Conservation (phyloP, 176 grass and related monocot species). For the Musa beccarii region DNA sequence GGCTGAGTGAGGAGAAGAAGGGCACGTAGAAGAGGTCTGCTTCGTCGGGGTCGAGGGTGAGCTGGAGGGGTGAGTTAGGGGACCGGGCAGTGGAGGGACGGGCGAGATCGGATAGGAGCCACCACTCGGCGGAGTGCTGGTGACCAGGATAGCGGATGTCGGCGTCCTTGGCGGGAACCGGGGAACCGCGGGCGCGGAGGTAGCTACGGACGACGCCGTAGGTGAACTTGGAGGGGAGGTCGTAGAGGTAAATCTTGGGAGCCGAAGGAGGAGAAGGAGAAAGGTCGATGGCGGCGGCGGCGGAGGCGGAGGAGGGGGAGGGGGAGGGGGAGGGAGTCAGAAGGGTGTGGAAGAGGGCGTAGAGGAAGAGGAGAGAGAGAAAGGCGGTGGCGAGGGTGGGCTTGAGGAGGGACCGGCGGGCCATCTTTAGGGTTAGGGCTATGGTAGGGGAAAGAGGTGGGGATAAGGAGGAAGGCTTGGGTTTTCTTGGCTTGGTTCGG, state of each 20-base stretch:
- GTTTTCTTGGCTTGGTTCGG: neutral
- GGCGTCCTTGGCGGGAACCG: conserved; percentile 4
- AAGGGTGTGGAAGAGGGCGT: conserved; percentile 12
- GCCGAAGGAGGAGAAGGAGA: too few relatives aligned
- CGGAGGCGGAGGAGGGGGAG: conserved; percentile 15
- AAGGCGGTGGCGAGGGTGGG: conserved; percentile 2
- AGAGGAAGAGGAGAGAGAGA: conserved; percentile 3
- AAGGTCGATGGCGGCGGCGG: neutral
- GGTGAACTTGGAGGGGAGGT: neutral
- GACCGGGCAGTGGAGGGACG: neutral
- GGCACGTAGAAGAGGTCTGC: conserved; percentile 96
- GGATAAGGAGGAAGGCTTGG: neutral
- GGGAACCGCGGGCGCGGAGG: conserved; percentile 24
- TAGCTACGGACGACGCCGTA: conserved; percentile 16
- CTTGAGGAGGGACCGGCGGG: conserved; percentile 6
- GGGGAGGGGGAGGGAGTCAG: conserved; percentile 25
- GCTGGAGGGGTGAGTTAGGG: neutral
- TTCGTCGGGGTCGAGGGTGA: conserved; percentile 45
- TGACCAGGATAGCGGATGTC: conserved; percentile 14
- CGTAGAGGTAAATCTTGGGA: conserved; percentile 15
- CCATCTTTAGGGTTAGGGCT: conserved; percentile 6
- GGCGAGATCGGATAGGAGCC: neutral
- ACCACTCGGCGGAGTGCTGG: conserved; percentile 19
- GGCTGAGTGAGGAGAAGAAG: conserved; percentile 92
- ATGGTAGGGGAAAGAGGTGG: neutral